phyloP scores from a whole-genome alignment of 768 basidiomycete genomes.

The Melanogaster broomeanus region DNA sequence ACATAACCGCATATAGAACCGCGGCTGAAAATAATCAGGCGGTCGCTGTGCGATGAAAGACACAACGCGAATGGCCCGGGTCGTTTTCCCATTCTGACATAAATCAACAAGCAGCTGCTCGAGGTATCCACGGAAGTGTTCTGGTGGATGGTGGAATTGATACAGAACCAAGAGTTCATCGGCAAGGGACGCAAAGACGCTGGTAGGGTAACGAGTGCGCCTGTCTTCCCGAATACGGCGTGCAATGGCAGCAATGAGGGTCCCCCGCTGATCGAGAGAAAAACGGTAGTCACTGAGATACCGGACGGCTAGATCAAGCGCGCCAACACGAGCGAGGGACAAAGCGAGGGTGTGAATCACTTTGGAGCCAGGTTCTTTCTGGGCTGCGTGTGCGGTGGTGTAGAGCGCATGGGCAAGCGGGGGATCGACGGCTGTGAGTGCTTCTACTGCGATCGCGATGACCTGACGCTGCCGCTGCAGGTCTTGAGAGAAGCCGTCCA shows the following conservation, averaged over 20 bases:
- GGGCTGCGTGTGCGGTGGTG: conserved; percentile 25
- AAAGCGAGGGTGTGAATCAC: conserved; percentile 34
- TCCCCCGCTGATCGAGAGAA: conserved; percentile 33
- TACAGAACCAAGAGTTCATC: conserved; percentile 41
- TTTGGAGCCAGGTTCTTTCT: conserved; percentile 22
- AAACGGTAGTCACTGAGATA: conserved; percentile 38
- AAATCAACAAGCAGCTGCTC: conserved; percentile 44
- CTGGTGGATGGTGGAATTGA: conserved; percentile 30
- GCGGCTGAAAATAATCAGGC: conserved; percentile 41
- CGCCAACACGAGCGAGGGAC: conserved; percentile 27
- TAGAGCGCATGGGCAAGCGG: conserved; percentile 36
- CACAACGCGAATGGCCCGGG: conserved; percentile 40
- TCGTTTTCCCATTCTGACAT: conserved; percentile 41
- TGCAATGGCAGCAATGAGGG: conserved; percentile 41
- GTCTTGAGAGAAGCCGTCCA: conserved; percentile 28
- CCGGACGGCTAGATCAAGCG: conserved; percentile 26
- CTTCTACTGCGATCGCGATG: conserved; percentile 18
- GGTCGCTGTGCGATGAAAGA: conserved; percentile 36
- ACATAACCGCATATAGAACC: conserved; percentile 39
- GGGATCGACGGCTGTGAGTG: conserved; percentile 29
- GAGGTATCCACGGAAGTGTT: conserved; percentile 44
- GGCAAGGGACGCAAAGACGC: conserved; percentile 35
- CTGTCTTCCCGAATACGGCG: conserved; percentile 37
- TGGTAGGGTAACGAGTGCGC: conserved; percentile 28
- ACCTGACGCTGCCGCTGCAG: conserved; percentile 28